Conservation (phyloP, 1,139 yeast species). For the Taiozyma onychis region DNA sequence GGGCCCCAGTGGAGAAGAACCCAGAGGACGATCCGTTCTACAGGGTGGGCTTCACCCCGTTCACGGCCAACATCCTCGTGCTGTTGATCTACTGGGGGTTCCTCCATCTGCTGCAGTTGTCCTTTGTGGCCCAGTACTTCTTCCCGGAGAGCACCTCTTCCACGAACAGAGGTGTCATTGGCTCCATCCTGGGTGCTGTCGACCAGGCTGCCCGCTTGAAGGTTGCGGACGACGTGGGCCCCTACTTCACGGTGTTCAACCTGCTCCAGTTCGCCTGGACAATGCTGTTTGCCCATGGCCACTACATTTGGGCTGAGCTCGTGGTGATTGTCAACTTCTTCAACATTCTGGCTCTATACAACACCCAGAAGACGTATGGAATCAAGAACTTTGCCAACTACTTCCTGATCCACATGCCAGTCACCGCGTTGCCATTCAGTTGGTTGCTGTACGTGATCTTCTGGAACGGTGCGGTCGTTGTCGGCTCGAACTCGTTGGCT, state of each 20-base stretch:
- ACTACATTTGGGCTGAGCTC: constrained; percentile 51
- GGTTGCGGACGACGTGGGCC: constrained; percentile 39
- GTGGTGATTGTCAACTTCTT: constrained; percentile 51
- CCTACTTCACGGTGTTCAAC: constrained; percentile 61
- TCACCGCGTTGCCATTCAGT: constrained; percentile 62
- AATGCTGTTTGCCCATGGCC: constrained; percentile 47
- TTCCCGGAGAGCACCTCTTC: constrained; percentile 30
- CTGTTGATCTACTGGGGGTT: constrained; percentile 54
- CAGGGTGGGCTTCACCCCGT: constrained; percentile 53
- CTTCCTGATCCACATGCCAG: constrained; percentile 57
- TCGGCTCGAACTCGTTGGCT: constrained; percentile 37
- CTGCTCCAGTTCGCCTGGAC: constrained; percentile 57
- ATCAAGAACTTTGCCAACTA: constrained; percentile 48
- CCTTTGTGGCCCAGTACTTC: constrained; percentile 48
- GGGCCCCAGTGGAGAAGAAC: constrained; percentile 30
- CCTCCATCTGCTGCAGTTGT: constrained; percentile 46
- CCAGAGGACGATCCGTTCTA: constrained; percentile 41
- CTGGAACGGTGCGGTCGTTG: constrained; percentile 79
- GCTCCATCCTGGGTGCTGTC: constrained; percentile 3
- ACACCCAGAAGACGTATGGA: constrained; percentile 50
- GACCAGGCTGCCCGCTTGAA: constrained; percentile 22
- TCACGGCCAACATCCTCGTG: constrained; percentile 53
- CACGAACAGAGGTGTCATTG: neutral
- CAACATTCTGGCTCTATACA: constrained; percentile 50
- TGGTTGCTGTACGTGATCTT: constrained; percentile 70